These are phyloP conservation scores for Fusarium veterinarium DNA, from an alignment of 2,329 filamentous ascomycete species.

Conservation along the genomic window DNA sequence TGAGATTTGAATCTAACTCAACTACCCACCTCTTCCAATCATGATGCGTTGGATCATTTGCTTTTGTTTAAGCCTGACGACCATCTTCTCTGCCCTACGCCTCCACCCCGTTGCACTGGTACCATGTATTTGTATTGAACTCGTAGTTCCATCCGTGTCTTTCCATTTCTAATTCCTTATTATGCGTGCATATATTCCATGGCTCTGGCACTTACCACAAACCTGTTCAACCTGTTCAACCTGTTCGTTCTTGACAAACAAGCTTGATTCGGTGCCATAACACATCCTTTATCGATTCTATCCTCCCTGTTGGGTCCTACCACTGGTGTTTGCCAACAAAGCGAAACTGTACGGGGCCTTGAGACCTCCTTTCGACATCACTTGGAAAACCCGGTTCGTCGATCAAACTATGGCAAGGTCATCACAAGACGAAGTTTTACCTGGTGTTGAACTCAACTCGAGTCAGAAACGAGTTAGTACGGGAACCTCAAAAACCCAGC, in stretches of 20 bases:
- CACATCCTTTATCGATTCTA: constrained; percentile 7
- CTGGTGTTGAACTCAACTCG: neutral
- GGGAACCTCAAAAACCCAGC: constrained; percentile 21
- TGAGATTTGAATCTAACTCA: constrained; percentile 27
- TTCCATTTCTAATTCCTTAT: neutral
- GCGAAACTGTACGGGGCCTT: neutral
- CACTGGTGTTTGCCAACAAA: constrained; percentile 9
- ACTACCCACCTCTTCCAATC: constrained; percentile 16
- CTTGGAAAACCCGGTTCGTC: neutral
- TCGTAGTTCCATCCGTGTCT: neutral
- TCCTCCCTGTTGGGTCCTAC: neutral
- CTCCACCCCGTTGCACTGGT: neutral
- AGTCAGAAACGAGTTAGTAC: constrained; percentile 21
- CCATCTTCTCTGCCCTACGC: constrained; percentile 16
- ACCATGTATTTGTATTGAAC: constrained; percentile 4
- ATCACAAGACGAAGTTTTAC: constrained; percentile 7
- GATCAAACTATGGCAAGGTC: constrained; percentile 26
- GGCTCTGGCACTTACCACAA: neutral
- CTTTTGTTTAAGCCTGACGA: constrained; percentile 22
- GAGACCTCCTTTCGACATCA: neutral
- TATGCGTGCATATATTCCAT: neutral
- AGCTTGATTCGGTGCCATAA: constrained; percentile 1
- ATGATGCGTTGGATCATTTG: constrained; percentile 5
- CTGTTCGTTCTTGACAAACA: constrained; percentile 19
- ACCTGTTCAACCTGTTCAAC: constrained; percentile 8